Percentiles rank a stretch among this genome's conserved stretches.
Conservation (phyloP, 331 rosid species). For the Prunus yedoensis region DNA sequence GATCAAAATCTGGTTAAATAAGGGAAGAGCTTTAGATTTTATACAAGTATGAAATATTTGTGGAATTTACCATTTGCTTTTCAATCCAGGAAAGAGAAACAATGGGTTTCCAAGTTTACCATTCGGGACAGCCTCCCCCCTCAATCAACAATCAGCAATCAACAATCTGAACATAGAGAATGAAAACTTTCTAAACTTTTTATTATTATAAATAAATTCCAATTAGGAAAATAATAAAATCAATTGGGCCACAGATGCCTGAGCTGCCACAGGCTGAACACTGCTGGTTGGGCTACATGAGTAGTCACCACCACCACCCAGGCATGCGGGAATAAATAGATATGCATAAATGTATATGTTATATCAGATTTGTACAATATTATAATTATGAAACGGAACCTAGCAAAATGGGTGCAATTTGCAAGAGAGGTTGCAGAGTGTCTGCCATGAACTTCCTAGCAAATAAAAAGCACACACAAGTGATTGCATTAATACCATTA, state of each 20-base stretch:
- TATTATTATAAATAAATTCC: no score
- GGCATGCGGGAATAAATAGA: no score
- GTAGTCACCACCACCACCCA: no score
- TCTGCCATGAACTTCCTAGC: constrained; percentile 51
- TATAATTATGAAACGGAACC: constrained; percentile 5
- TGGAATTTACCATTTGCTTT: neutral
- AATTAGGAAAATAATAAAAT: no score
- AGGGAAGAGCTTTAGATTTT: neutral
- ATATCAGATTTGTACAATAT: neutral
- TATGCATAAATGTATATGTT: no score
- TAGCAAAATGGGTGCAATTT: constrained; percentile 30
- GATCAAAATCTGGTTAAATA: neutral
- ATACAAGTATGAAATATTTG: neutral
- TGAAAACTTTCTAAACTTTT: no score
- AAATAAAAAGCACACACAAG: constrained; percentile 41
- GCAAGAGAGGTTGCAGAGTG: constrained; percentile 35
- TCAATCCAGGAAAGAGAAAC: neutral
- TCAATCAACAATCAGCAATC: neutral
- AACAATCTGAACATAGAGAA: no score
- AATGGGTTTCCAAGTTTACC: neutral
- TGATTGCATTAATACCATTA: neutral
- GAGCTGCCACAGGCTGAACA: no score
- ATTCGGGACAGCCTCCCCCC: neutral
- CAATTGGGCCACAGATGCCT: no score
- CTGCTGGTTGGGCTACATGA: no score